Base-by-base conservation (phyloP, 192 early-diverging fungal genomes). In the Coemansia sp. region DNA sequence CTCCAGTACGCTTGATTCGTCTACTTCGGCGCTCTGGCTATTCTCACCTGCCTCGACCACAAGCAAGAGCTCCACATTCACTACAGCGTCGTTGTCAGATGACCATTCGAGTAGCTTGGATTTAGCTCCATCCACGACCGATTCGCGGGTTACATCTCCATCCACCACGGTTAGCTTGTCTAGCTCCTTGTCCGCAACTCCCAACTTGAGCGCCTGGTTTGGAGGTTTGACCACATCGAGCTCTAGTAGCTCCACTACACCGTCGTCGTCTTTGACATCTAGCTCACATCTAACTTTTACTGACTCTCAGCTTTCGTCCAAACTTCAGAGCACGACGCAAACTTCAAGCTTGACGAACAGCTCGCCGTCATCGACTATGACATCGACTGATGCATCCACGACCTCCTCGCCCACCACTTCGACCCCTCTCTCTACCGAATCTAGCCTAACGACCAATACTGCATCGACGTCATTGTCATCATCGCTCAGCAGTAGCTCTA, bases 121-220 rank as follows among this genome's bases (percentile, higher is more conserved):
- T 66, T 2, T 30, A 4, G 49, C 49, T 2, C 8, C 64, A 39
- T 39, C 50, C 23, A 17, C 3, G 33, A 66, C 11, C 10, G 32
- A 53, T 14, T 21, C 44, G 17, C 63, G 63, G 0, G 33, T 43
- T 6, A 33, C 46, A 9, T 42, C 62, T 11, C 21, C 62, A 42
- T 28, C 17, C 46, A 47, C 19, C 26, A 30, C 26, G 64, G 37
- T 26, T 14, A 53, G 32, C 8, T 65, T 46, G 33, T 65, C 63
- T 65, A 47, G n/a, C 17, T 35, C 47, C 30, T 37, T 46, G 16
- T 7, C 44, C 30, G 26, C 26, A 6, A 30, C 43, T 6, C 2
- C 13, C 17, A 55, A 23, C 42, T 47, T 47, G 14, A 47, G 14
- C 14, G 46, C 46, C 17, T 62, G n/a, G 17, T 33, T 21, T 21